Evolutionary conservation across 2,329 filamentous ascomycete genomes (phyloP).

Genomic region (Penicillium sp.): DNA sequence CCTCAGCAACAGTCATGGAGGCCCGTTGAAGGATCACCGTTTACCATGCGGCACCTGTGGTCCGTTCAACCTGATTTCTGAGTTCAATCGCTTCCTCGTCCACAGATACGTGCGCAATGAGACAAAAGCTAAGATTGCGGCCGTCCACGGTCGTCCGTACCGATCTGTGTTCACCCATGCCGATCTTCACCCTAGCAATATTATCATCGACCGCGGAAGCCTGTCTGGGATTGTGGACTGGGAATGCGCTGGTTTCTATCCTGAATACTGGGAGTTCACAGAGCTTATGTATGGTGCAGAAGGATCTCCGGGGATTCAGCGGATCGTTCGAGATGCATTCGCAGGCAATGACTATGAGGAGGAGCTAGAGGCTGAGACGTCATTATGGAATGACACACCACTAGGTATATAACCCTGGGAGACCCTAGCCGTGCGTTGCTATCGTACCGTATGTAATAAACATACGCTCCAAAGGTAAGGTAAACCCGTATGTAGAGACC

Average conservation of each 20-base stretch:
- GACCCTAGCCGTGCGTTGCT: too few species aligned
- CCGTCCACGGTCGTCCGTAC: slow-evolving; percentile 4
- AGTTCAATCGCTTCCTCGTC: slow-evolving; percentile 15
- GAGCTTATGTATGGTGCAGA: slow-evolving; percentile 20
- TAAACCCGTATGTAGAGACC: too few species aligned
- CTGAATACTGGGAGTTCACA: slow-evolving; percentile 31
- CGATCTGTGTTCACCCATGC: slow-evolving; percentile 24
- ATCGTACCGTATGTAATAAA: too few species aligned
- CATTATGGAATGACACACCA: slow-evolving; percentile 10
- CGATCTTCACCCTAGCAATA: slow-evolving; percentile 8
- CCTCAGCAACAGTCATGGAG: slow-evolving; percentile 12
- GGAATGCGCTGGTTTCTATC: slow-evolving; percentile 27
- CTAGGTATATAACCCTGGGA: slow-evolving; percentile 3
- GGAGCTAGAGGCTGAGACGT: slow-evolving; percentile 13
- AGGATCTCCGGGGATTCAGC: slow-evolving; percentile 2
- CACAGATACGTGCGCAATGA: slow-evolving; percentile 1
- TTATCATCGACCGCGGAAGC: slow-evolving; percentile 18
- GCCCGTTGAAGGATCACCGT: slow-evolving; percentile 14
- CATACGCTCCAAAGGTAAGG: too few species aligned
- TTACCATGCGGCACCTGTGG: slow-evolving; percentile 15
- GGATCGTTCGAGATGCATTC: slow-evolving; percentile 6
- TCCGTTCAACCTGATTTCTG: slow-evolving; percentile 15
- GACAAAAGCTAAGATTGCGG: slow-evolving; percentile 5
- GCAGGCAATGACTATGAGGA: slow-evolving; percentile 9
- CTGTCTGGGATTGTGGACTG: slow-evolving; percentile 30